Evolutionary conservation across 2,329 filamentous ascomycete genomes (phyloP), one percentile per base, ranked within the genome.

Genomic region (Coniochaeta ligniaria): DNA sequence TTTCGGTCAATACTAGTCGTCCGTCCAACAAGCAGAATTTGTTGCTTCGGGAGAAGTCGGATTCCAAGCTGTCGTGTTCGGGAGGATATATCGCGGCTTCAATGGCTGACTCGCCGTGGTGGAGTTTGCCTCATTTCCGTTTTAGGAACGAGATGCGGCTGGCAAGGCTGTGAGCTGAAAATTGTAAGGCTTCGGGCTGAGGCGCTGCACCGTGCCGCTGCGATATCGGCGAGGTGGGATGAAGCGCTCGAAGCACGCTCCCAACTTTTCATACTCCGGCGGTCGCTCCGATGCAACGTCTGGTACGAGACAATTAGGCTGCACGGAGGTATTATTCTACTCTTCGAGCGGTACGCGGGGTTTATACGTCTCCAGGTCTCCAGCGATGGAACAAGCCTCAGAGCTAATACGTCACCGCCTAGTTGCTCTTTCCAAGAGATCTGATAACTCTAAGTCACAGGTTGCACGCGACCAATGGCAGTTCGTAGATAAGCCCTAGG

Each of bases 401-500:
- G 35, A 16, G 35, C 35, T 38, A 38, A n/a, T 57, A 38, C 54
- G 54, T 57, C 54, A 57, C 54, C 22, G 47, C 24, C 5, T 52
- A 11, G 47, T 22, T 22, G 54, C 54, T 56, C 56, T 58, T 58
- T 41, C 38, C 38, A 58, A 58, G 26, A 58, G 56, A 35, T 56
- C 35, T 38, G 54, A 36, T 38, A 56, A 36, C 56, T 43, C 22
- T 33, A 26, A 43, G 56, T 58, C 35, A 43, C 20, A 43, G 22
- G 20, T 43, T 20, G 17, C 28, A 58, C 22, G 56, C 38, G 56
- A 43, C 56, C 56, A 58, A 58, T 58, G 36, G 38, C 14, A 12
- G 38, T 6, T 3, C 11, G n/a, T 31, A 12, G 56, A 58, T 58
- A 58, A 58, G 56, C 24, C 45, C 14, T 52, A n/a, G 3, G 38